phyloP scores from a whole-genome alignment of 306 rosid species.

The Inga laurina region DNA sequence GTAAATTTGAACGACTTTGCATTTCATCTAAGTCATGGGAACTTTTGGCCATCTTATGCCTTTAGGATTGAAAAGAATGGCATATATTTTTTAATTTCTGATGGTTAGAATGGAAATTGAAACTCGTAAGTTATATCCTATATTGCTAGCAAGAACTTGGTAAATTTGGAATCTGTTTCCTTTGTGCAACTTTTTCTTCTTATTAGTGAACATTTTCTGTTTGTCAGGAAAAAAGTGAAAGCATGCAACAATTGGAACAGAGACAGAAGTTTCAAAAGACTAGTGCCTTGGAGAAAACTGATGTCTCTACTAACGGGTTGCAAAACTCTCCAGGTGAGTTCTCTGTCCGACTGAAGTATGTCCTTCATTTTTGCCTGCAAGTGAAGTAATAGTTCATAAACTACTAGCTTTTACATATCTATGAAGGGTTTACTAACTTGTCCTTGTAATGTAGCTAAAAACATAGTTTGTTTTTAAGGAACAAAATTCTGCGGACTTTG shows the following conservation, averaged over 20 bases:
- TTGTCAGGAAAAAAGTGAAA: constrained; percentile 62
- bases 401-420: not conserved
- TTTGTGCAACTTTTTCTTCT: not conserved
- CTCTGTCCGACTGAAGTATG: constrained; percentile 10
- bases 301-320: constrained; percentile 45
- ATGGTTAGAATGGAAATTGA: no score
- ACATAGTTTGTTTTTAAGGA: not conserved
- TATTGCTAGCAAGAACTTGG: constrained; percentile 9
- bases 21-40: constrained; percentile 1
- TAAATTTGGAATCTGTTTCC: not conserved
- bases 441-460: not conserved
- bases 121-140: not conserved
- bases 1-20: not conserved
- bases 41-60: constrained; percentile 1
- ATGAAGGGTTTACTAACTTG: not conserved
- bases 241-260: constrained; percentile 50
- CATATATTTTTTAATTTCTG: not conserved
- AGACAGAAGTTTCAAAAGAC: constrained; percentile 63
- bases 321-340: constrained; percentile 64
- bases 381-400: constrained; percentile 22
- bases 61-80: constrained; percentile 13
- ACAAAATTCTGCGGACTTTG: constrained; percentile 9
- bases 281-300: constrained; percentile 46
- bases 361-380: constrained; percentile 8
- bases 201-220: not conserved